Base-by-base conservation (phyloP, 306 rosid genomes). In the Begonia loranthoides region DNA sequence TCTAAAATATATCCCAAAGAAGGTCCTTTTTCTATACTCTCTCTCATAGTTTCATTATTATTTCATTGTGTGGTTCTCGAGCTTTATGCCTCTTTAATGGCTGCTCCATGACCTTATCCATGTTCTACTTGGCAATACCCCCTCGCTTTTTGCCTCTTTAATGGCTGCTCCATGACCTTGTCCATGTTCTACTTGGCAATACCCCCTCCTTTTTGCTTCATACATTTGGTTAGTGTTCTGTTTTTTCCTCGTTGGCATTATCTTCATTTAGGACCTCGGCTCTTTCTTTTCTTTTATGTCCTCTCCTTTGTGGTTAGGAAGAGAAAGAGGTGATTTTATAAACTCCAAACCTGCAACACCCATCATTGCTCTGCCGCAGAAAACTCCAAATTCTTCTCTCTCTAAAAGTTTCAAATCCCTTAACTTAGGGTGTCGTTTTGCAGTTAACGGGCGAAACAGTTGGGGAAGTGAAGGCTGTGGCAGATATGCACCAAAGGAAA, bases 351-450 rank as follows among this genome's bases (percentile, higher is more conserved):
- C 80, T 68, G 69, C 59, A 70, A 68, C 50, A 49, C 64, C 62
- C 88, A 77, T 70, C 82, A 79, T 77, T 73, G 65, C 66, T 53
- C 60, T 55, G 15, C 78, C 52, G 66, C 76, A 62, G 50, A 67
- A 62, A 41, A 58, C 36, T 58, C 1, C 12, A 45, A 49, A 34
- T 33, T 46, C 41, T 15, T 51, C 40, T 15, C 61, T 41, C 13
- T 8, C 15, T 48, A 2, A 46, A 0, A 13, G 12, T 14, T 8
- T 36, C 1, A 3, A 48, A 6, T 40, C 1, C 15, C 33, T 16
- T 15, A 22, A 39, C 36, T 22, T n/a, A 13, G 9, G 13, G 40
- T 62, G 58, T 50, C 66, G 45, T 10, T 43, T 43, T 43, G 47
- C 47, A 43, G 47, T 43, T 43, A 43, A 43, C 47, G 2, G 47